Conservation (phyloP, 495 filamentous ascomycete species). For the Recurvomyces mirabilis region DNA sequence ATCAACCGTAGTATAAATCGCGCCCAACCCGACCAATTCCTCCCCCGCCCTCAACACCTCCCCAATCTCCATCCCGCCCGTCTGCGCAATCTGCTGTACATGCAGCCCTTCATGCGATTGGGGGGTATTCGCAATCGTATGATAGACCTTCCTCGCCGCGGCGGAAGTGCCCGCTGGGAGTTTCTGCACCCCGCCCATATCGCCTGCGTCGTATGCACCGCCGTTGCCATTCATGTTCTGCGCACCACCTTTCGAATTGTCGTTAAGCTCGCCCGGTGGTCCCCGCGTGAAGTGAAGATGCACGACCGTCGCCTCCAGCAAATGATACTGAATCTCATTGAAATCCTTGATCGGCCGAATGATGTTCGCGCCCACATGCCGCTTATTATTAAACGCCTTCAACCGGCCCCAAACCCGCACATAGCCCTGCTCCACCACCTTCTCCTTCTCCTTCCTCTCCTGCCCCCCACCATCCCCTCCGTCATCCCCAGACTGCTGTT, state of each 20-base stretch:
- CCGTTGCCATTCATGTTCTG: not conserved
- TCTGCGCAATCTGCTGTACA: conserved; percentile 57
- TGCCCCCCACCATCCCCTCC: conserved; percentile 23
- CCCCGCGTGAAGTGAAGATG: conserved; percentile 83
- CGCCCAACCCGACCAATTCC: conserved; percentile 58
- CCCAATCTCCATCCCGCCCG: conserved; percentile 46
- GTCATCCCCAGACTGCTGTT: conserved; percentile 15
- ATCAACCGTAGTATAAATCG: conserved; percentile 85
- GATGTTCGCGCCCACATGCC: conserved; percentile 67
- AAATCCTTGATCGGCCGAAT: conserved; percentile 68
- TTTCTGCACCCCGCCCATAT: conserved; percentile 18
- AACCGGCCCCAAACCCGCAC: conserved; percentile 72
- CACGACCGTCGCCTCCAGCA: conserved; percentile 77
- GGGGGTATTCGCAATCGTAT: conserved; percentile 47
- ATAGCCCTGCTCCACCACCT: conserved; percentile 58
- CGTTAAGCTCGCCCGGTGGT: conserved; percentile 34
- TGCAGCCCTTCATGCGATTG: conserved; percentile 74
- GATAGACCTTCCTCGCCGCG: conserved; percentile 55
- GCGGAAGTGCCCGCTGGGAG: conserved; percentile 40
- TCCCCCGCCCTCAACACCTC: conserved; percentile 68
- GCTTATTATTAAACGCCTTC: conserved; percentile 65
- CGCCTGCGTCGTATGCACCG: conserved; percentile 34
- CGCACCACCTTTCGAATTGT: conserved; percentile 22
- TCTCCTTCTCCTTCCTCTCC: conserved; percentile 30
- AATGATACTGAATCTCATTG: conserved; percentile 83